Evolutionary conservation across 768 basidiomycete species (phyloP), one percentile per base, ranked within the genome.

Genomic region (Amanita thiersii): DNA sequence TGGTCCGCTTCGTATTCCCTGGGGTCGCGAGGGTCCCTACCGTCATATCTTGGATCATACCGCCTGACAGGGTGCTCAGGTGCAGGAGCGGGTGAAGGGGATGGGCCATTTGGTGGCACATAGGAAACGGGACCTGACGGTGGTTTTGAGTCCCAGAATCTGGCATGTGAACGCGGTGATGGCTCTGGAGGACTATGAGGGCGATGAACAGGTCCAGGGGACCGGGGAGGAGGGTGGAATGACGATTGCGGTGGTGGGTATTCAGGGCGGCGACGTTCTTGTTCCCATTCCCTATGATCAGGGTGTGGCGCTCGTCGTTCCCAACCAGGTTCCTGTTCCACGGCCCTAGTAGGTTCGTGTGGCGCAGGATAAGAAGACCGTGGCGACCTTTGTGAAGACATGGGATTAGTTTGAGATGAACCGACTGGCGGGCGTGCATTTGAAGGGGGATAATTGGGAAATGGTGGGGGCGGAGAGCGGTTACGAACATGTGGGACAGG

Each of bases 91-190:
- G 56, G 58, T 18, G 57, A 64, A 39, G 65, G 60, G 3, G 63
- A 58, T 23, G 56, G 57, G 31, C 62, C 54, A 21, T 55, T 44
- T 36, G 56, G 60, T 25, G 63, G 50, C 9, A 59, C 40, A 41
- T 54, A 53, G 34, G 59, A 31, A 10, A 61, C 51, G 6, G 62
- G 62, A 39, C 61, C 59, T 1, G 64, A 55, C 1, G 65, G 56
- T 2, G 73, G 75, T 53, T 78, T 80, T 23, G 71, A 59, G 11
- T 84, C 83, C 81, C 81, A 84, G 51, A 77, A 75, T 5, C 70
- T 54, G 3, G 63, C 52, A 23, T 72, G 73, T 1, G 69, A 68
- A 15, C 80, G 72, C 2, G 83, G 81, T 1, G 83, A 84, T 0
- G 72, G 68, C 33, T 78, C 73, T 39, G 75, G 68, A 20, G 81